Evolutionary conservation across 768 basidiomycete species (phyloP).

Genomic region (Naganishia onofrii): DNA sequence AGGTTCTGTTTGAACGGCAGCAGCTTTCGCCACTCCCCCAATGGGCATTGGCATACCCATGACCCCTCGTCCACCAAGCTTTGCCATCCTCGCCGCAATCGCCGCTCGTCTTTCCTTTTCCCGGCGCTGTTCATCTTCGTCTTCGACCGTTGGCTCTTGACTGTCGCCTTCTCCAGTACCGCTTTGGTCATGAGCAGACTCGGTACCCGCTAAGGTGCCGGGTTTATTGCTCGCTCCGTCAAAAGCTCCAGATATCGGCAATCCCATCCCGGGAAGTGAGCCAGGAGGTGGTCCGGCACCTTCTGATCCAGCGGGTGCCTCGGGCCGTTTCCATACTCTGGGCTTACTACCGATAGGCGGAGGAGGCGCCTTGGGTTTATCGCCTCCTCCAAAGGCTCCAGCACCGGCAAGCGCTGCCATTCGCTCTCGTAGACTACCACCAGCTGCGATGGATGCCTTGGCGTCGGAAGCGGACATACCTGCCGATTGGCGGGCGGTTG

Average conservation of each 20-base stretch:
- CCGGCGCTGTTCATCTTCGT: constrained; percentile 42
- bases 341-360: constrained; percentile 60
- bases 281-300: background rate
- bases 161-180: constrained; percentile 58
- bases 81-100: constrained; percentile 89
- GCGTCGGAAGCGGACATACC: constrained; percentile 70
- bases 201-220: constrained; percentile 52
- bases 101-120: constrained; percentile 62
- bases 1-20: constrained; percentile 4
- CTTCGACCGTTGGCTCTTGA: constrained; percentile 27
- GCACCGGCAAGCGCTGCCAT: constrained; percentile 90
- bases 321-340: constrained; percentile 77
- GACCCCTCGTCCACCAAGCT: constrained; percentile 67
- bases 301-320: constrained; percentile 39
- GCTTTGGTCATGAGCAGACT: constrained; percentile 60
- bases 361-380: constrained; percentile 42
- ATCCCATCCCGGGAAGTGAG: constrained; percentile 22
- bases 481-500: constrained; percentile 22
- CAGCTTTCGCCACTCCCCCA: constrained; percentile 1
- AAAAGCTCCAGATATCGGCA: background rate
- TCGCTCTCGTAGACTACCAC: constrained; percentile 79
- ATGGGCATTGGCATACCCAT: constrained; percentile 42
- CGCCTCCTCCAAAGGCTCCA: constrained; percentile 71
- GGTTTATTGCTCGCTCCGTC: background rate
- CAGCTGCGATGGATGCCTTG: constrained; percentile 73